phyloP scores from a whole-genome alignment of 129 eudicot species.

The Gnaphalium uliginosum region DNA sequence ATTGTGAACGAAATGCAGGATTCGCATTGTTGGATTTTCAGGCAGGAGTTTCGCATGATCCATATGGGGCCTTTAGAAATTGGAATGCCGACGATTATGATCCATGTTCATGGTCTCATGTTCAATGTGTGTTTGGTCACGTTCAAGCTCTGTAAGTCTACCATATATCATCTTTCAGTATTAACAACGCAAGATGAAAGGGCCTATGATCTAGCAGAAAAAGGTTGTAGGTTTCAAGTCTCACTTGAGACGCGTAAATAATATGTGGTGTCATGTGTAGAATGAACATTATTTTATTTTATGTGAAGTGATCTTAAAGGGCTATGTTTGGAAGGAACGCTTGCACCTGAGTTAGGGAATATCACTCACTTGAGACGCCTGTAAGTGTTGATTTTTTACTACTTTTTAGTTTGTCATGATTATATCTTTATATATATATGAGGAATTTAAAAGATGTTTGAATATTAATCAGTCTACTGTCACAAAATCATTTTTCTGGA shows the following conservation, averaged over 20 bases:
- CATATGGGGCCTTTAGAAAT: slow-evolving; percentile 51
- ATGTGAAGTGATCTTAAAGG: slow-evolving; percentile 64
- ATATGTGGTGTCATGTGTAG: background rate
- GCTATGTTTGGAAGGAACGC: slow-evolving; percentile 57
- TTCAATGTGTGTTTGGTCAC: slow-evolving; percentile 59
- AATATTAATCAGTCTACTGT: slow-evolving; percentile 47
- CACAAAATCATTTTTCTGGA: slow-evolving; percentile 66
- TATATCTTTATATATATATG: background rate
- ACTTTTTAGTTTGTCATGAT: background rate
- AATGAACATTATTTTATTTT: slow-evolving; percentile 6
- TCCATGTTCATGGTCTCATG: slow-evolving; percentile 81
- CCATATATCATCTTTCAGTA: background rate
- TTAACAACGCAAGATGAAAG: too few species aligned
- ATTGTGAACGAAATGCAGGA: slow-evolving; percentile 42
- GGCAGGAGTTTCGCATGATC: slow-evolving; percentile 52
- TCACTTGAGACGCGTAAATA: too few species aligned
- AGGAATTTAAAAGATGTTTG: background rate
- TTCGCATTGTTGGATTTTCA: slow-evolving; percentile 58
- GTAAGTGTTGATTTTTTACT: slow-evolving; percentile 51
- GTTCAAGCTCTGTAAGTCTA: slow-evolving; percentile 71
- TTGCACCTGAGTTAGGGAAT: slow-evolving; percentile 76
- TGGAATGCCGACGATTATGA: slow-evolving; percentile 57
- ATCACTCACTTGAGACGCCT: slow-evolving; percentile 64
- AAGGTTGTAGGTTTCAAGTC: too few species aligned
- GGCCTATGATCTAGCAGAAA: too few species aligned